Evolutionary conservation across 2,329 filamentous ascomycete genomes (phyloP).

Genomic region (Tothia fuscella): DNA sequence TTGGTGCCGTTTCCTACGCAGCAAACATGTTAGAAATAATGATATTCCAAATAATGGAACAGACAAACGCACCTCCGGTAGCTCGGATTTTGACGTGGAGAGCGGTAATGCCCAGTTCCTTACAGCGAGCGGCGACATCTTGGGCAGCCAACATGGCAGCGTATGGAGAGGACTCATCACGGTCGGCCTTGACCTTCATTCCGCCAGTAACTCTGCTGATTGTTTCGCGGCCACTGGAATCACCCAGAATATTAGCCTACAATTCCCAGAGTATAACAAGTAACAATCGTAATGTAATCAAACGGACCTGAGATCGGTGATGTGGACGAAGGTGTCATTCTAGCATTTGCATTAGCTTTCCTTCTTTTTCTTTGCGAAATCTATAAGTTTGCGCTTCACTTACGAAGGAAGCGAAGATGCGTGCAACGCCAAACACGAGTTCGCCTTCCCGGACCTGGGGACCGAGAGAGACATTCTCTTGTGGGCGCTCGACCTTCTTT

Average conservation of each 20-base stretch:
- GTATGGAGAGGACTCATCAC: slow-evolving; percentile 99
- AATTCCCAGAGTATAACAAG: slow-evolving; percentile 4
- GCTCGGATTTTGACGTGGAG: slow-evolving; percentile 99
- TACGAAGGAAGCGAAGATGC: slow-evolving; percentile 76
- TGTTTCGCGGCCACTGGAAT: slow-evolving; percentile 95
- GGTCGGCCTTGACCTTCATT: slow-evolving; percentile 99
- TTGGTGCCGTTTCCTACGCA: slow-evolving; percentile 87
- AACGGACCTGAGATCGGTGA: slow-evolving; percentile 78
- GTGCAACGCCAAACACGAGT: slow-evolving; percentile 86
- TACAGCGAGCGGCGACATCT: slow-evolving; percentile 78
- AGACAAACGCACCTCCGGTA: slow-evolving; percentile 68
- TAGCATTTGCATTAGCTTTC: neutral
- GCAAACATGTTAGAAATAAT: neutral
- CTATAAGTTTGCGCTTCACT: neutral
- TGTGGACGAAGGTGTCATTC: slow-evolving; percentile 64
- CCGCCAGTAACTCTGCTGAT: slow-evolving; percentile 99
- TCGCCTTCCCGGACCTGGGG: slow-evolving; percentile 92
- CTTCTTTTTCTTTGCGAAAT: neutral
- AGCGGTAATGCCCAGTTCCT: slow-evolving; percentile 78
- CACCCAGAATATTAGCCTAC: slow-evolving; percentile 54
- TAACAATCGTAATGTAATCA: too few relatives aligned
- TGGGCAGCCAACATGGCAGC: slow-evolving; percentile 99
- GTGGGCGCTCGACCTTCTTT: slow-evolving; percentile 54
- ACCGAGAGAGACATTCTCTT: slow-evolving; percentile 98
- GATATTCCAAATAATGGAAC: too few relatives aligned